Evolutionary conservation across 345 rosid species (phyloP).

Genomic region (Rhizophora apiculata): DNA sequence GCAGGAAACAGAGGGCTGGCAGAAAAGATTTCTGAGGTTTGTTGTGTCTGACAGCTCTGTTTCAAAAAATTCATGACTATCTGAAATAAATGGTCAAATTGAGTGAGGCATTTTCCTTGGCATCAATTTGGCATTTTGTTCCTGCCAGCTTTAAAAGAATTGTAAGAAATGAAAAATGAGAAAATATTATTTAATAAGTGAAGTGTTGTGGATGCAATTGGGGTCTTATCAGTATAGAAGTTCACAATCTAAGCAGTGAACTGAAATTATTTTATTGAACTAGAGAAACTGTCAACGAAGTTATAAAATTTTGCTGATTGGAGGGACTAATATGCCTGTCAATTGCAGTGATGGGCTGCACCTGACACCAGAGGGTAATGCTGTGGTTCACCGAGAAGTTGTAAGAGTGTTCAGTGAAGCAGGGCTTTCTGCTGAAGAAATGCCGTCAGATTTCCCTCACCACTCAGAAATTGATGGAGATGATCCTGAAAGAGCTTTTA

Average conservation of each 20-base stretch:
- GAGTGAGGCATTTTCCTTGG: too few species aligned
- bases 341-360: constrained; percentile 79
- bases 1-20: constrained; percentile 82
- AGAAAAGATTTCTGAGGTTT: constrained; percentile 71
- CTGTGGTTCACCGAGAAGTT: constrained; percentile 58
- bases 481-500: constrained; percentile 67
- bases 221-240: not conserved
- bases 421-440: constrained; percentile 63
- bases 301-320: not conserved
- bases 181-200: not conserved
- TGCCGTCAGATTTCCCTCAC: constrained; percentile 83
- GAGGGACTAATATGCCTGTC: constrained; percentile 9
- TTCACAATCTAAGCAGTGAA: too few species aligned
- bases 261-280: not conserved
- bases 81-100: not conserved
- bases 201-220: not conserved
- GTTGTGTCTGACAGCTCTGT: constrained; percentile 14
- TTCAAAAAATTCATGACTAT: not conserved
- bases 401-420: constrained; percentile 55
- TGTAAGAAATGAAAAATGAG: not conserved
- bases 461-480: constrained; percentile 58
- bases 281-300: not conserved
- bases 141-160: too few species aligned
- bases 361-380: constrained; percentile 75
- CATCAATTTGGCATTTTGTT: too few species aligned